phyloP scores from a whole-genome alignment of 2,329 filamentous ascomycete species.

The Scedosporium boydii region DNA sequence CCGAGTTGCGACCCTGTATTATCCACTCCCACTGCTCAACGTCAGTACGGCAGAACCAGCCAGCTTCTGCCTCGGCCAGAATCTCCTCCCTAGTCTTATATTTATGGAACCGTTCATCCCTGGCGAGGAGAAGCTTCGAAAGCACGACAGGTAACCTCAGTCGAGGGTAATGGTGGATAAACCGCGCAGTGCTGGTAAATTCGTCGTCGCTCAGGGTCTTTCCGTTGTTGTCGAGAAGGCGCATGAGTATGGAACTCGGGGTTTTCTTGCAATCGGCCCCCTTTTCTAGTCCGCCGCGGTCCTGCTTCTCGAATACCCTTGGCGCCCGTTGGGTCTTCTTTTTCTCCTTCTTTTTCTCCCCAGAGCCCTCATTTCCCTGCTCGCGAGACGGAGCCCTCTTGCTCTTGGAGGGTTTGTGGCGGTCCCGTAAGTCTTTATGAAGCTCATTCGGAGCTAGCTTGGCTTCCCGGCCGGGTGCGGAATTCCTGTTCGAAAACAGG shows the following conservation, averaged over 20 bases:
- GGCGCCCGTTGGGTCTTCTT: background rate
- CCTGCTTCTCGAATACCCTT: background rate
- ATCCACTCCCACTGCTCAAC: slow-evolving; percentile 1
- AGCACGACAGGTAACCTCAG: background rate
- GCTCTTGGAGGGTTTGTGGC: background rate
- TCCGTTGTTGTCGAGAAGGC: background rate
- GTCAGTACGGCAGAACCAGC: background rate
- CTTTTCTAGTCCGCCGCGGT: background rate
- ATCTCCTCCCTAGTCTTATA: background rate
- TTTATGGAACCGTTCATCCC: background rate
- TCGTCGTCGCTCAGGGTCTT: background rate
- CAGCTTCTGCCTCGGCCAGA: background rate
- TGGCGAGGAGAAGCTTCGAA: background rate
- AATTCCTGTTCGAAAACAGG: no score
- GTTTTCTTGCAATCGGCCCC: background rate
- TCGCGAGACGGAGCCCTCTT: background rate
- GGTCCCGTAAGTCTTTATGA: background rate
- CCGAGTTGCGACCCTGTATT: background rate
- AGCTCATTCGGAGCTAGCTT: no score
- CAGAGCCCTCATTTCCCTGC: background rate
- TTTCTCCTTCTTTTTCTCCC: background rate
- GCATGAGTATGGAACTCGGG: background rate
- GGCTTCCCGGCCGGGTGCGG: no score
- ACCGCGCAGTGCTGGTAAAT: background rate
- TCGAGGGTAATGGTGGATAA: background rate